Percentiles rank a stretch among this genome's conserved stretches.
Conservation (phyloP, 164 flowering plant species). For the Hamamelis virginiana region DNA sequence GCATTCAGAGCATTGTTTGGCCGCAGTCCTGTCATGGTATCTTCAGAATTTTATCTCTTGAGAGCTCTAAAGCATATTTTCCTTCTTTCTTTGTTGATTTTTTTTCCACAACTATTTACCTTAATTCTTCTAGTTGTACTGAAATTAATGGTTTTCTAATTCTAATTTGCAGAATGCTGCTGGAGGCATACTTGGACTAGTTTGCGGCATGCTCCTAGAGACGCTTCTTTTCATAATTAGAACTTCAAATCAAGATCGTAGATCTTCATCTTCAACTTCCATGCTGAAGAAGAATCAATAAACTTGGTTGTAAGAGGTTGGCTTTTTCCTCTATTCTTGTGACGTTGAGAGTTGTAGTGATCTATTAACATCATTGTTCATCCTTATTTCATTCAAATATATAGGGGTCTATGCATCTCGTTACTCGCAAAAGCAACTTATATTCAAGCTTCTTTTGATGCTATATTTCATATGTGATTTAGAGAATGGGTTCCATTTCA, state of each 20-base stretch:
- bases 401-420: neutral
- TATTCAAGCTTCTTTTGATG: neutral
- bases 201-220: slow-evolving; percentile 77
- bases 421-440: neutral
- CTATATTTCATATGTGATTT: neutral
- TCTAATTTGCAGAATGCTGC: slow-evolving; percentile 67
- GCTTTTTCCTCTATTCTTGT: neutral
- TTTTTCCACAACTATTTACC: neutral
- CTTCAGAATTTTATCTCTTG: neutral
- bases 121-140: neutral
- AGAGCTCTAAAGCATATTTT: neutral
- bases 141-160: slow-evolving; percentile 3
- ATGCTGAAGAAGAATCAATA: slow-evolving; percentile 61
- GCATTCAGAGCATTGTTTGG: slow-evolving; percentile 84
- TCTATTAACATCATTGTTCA: neutral
- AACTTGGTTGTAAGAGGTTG: slow-evolving; percentile 7
- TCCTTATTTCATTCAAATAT: neutral
- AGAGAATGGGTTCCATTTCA: neutral
- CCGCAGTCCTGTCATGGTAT: slow-evolving; percentile 76
- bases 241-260: slow-evolving; percentile 34
- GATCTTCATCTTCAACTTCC: slow-evolving; percentile 33
- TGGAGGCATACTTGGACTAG: slow-evolving; percentile 89
- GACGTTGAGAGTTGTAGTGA: neutral
- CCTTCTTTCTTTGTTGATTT: neutral
- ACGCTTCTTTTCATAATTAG: slow-evolving; percentile 85